A percentile compares a stretch with the other conserved stretches of the same genome.
phyloP scores from a whole-genome alignment of 345 rosid species.

The Lepidium aucheri region DNA sequence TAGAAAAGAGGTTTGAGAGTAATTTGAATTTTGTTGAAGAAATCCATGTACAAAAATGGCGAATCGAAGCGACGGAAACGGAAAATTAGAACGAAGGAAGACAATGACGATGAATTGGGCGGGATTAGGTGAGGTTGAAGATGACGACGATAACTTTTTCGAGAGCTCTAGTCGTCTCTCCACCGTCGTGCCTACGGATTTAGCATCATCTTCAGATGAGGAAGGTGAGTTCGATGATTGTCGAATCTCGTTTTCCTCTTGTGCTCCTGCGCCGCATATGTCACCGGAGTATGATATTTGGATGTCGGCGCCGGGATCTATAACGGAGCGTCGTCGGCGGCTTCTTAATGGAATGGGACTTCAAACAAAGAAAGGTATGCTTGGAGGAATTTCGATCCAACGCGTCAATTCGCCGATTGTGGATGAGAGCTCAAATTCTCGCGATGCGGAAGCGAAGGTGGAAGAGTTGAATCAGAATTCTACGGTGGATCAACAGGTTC shows the following conservation, averaged over 20 bases:
- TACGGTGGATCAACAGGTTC: conserved; percentile 1
- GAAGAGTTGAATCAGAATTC: not conserved
- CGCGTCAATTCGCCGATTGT: conserved; percentile 12
- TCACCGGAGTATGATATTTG: conserved; percentile 63
- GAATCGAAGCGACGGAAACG: not conserved
- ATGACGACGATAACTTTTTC: conserved; percentile 59
- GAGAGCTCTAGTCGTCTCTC: conserved; percentile 55
- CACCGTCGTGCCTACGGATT: conserved; percentile 37
- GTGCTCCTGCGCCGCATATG: conserved; percentile 21
- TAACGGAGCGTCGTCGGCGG: conserved; percentile 59
- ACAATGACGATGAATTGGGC: conserved; percentile 78
- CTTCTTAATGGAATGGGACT: conserved; percentile 80
- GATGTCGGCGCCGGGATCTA: conserved; percentile 87
- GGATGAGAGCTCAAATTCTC: not conserved
- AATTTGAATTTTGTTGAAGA: not conserved
- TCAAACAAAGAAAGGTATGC: conserved; percentile 30
- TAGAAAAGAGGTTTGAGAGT: not conserved
- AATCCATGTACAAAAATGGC: conserved; percentile 21
- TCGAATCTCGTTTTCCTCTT: conserved; percentile 56
- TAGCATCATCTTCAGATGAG: conserved; percentile 60
- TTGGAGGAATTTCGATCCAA: conserved; percentile 29
- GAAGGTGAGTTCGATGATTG: conserved; percentile 62
- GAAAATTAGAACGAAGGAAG: conserved; percentile 41
- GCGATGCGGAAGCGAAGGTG: not conserved
- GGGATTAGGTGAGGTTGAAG: conserved; percentile 55